Evolutionary conservation across 768 basidiomycete genomes (phyloP).

Genomic region (Lentinula aciculospora): DNA sequence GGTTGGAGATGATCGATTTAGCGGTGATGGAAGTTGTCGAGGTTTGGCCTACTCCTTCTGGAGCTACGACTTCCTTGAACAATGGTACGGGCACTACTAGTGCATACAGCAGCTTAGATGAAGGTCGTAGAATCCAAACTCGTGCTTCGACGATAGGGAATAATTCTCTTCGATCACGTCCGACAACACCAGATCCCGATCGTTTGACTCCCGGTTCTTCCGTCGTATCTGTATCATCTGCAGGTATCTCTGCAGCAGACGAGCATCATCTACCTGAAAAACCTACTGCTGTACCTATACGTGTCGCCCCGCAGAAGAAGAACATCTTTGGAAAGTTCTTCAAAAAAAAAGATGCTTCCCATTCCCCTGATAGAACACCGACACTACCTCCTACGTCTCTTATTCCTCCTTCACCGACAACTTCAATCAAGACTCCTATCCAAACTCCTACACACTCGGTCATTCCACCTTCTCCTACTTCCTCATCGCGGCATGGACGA

Average conservation of each 20-base stretch:
- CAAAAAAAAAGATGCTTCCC: constrained; percentile 41
- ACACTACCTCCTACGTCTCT: neutral
- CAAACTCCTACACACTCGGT: constrained; percentile 22
- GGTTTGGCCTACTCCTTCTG: constrained; percentile 44
- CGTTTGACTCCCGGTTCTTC: constrained; percentile 24
- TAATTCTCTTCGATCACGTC: constrained; percentile 7
- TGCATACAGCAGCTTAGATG: constrained; percentile 1
- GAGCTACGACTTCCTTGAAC: neutral
- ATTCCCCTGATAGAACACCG: constrained; percentile 8
- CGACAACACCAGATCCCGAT: constrained; percentile 14
- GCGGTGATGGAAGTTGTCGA: constrained; percentile 79
- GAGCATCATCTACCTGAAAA: constrained; percentile 8
- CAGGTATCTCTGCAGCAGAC: constrained; percentile 10
- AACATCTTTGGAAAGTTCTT: constrained; percentile 73
- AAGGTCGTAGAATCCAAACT: neutral
- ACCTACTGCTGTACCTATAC: constrained; percentile 16
- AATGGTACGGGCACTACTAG: neutral
- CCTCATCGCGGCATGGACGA: neutral
- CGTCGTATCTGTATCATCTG: constrained; percentile 22
- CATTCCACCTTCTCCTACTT: constrained; percentile 18
- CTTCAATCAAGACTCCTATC: constrained; percentile 13
- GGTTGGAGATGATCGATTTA: constrained; percentile 73
- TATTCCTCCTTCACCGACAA: neutral
- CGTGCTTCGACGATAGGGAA: neutral
- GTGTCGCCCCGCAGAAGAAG: constrained; percentile 34